Evolutionary conservation across 164 flowering plant species (phyloP).

Genomic region (Nymphaea colorata): DNA sequence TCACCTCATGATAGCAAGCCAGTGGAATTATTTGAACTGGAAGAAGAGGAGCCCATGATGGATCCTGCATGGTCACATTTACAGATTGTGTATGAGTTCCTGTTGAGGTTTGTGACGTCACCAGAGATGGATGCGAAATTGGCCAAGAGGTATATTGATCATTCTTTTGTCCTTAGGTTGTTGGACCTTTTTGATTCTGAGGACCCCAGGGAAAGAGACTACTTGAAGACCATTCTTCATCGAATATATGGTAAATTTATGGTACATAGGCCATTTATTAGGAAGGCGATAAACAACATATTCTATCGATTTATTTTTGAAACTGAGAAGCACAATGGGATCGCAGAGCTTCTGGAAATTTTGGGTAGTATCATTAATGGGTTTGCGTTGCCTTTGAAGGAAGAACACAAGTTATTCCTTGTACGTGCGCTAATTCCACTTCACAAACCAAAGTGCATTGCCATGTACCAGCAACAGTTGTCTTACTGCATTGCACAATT

Average conservation of each 20-base stretch:
- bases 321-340: conserved; percentile 78
- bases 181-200: conserved; percentile 79
- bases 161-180: conserved; percentile 57
- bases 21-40: conserved; percentile 48
- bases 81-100: conserved; percentile 69
- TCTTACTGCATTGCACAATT: conserved; percentile 76
- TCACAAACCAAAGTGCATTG: conserved; percentile 74
- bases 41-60: conserved; percentile 79
- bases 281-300: conserved; percentile 75
- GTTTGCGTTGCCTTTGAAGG: conserved; percentile 81
- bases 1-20: conserved; percentile 50
- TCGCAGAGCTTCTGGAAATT: conserved; percentile 74
- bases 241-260: conserved; percentile 84
- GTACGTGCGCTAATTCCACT: conserved; percentile 61
- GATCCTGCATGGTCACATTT: conserved; percentile 91
- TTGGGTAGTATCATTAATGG: conserved; percentile 80
- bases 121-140: conserved; percentile 70
- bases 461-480: conserved; percentile 75
- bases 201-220: conserved; percentile 85
- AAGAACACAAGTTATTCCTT: conserved; percentile 76
- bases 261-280: conserved; percentile 75
- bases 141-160: conserved; percentile 74
- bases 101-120: conserved; percentile 67
- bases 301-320: conserved; percentile 65
- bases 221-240: conserved; percentile 73